Evolutionary conservation across 2,329 filamentous ascomycete genomes (phyloP).

Genomic region (Alternaria tenuissima): DNA sequence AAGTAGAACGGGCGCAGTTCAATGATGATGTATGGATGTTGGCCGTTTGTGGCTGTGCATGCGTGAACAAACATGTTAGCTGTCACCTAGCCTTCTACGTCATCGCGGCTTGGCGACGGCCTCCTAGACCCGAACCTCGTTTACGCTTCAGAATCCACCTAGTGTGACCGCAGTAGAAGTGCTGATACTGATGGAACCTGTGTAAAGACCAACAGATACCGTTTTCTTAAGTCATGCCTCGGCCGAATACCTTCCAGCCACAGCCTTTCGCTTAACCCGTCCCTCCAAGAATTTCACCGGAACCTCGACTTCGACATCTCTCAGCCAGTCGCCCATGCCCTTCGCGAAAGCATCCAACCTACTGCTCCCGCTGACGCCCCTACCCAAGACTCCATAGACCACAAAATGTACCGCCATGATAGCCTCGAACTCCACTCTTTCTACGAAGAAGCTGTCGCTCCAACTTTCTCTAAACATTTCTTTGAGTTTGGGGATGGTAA

Average conservation of each 20-base stretch:
- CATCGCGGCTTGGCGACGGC: slow-evolving; percentile 20
- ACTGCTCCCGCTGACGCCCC: slow-evolving; percentile 58
- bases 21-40: slow-evolving; percentile 8
- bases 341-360: slow-evolving; percentile 62
- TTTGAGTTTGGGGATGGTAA: slow-evolving; percentile 39
- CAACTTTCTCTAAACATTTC: slow-evolving; percentile 40
- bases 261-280: slow-evolving; percentile 12
- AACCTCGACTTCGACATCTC: slow-evolving; percentile 55
- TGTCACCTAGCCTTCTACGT: slow-evolving; percentile 12
- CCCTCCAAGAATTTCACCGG: slow-evolving; percentile 45
- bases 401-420: slow-evolving; percentile 49
- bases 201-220: neutral
- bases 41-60: slow-evolving; percentile 17
- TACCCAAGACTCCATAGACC: slow-evolving; percentile 49
- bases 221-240: neutral
- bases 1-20: slow-evolving; percentile 5
- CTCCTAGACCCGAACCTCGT: neutral
- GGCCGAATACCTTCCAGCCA: slow-evolving; percentile 10
- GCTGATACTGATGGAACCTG: too few relatives aligned
- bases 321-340: slow-evolving; percentile 62
- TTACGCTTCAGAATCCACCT: neutral
- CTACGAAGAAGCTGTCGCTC: slow-evolving; percentile 31
- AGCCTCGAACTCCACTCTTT: slow-evolving; percentile 44
- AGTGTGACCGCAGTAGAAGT: neutral
- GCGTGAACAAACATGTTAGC: neutral